Base-by-base conservation (phyloP, 331 rosid species). In the Pyrus hybrid region DNA sequence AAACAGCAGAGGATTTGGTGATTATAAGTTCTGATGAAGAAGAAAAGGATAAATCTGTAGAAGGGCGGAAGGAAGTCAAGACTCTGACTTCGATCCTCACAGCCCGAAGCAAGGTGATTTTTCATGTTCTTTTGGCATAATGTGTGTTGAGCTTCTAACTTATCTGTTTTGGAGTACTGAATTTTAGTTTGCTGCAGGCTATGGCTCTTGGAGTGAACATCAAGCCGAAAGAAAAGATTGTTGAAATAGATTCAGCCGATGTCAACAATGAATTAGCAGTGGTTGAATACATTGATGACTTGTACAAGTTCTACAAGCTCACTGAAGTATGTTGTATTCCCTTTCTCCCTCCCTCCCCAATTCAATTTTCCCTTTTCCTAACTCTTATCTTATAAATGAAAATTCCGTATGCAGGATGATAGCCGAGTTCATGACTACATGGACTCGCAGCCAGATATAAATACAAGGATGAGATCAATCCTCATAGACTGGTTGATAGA, bases 21-120 rank as follows among this genome's bases (percentile, higher is more conserved):
- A 83, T 78, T 16, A 62, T 84, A 30, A 88, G 87, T 43, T 68
- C 89, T 0, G 93, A 81, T 0, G 45, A 72, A 2, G 61, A 33
- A n/a, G 82, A 63, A 8, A 41, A 80, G 7, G 86, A 53, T 4
- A 83, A 79, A 68, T 53, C 70, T 69, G 78, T 9, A 17, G 86
- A 63, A 77, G 87, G 73, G 4, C 41, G 77, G 79, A 90, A 87
- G 83, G 85, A 90, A 71, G 62, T 83, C n/a, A 47, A 67, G 16
- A 84, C 92, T 71, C 87, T 88, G 41, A 83, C 92, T 28, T 86
- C 97, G 8, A 90, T 85, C 3, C 90, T 92, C 49, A 81, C 96
- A 4, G 96, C 96, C 41, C 64, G 97, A 73, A 92, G 97, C 92
- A 92, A 90, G 96, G 97, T 91, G 49, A n/a, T 4, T 30, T 22